A percentile compares a stretch with the other conserved stretches of the same genome.
Evolutionary conservation across 768 basidiomycete genomes (phyloP).

Genomic region (Saitozyma sp.): DNA sequence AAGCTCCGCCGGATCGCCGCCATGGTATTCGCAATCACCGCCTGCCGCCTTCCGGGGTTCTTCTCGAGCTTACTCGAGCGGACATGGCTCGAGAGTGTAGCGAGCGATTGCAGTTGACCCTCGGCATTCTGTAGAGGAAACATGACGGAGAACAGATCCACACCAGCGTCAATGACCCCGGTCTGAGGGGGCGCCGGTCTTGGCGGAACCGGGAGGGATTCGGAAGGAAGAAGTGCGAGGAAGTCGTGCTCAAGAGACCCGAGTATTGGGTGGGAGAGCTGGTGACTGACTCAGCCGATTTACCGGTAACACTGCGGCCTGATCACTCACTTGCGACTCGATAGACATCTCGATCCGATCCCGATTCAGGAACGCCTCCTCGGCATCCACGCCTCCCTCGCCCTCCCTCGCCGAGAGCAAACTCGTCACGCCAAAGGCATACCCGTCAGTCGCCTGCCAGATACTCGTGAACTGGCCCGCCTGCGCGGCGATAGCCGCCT

Average conservation of each 20-base stretch:
- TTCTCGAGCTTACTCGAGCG: slow-evolving; percentile 78
- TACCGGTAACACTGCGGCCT: neutral
- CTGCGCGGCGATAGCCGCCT: slow-evolving; percentile 75
- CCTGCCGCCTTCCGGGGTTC: slow-evolving; percentile 81
- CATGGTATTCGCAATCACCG: slow-evolving; percentile 75
- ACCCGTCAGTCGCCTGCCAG: slow-evolving; percentile 85
- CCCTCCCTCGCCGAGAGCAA: slow-evolving; percentile 49
- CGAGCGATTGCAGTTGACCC: slow-evolving; percentile 50
- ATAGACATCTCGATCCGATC: slow-evolving; percentile 80
- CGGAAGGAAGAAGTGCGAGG: slow-evolving; percentile 63
- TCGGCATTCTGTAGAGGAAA: slow-evolving; percentile 73
- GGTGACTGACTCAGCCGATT: neutral
- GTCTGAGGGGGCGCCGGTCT: slow-evolving; percentile 76
- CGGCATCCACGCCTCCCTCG: slow-evolving; percentile 33
- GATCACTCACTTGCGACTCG: slow-evolving; percentile 64
- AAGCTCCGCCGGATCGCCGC: slow-evolving; percentile 73
- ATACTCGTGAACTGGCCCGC: slow-evolving; percentile 79
- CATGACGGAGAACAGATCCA: slow-evolving; percentile 79
- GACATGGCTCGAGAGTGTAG: slow-evolving; percentile 53
- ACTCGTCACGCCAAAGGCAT: slow-evolving; percentile 85
- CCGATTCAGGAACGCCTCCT: slow-evolving; percentile 64
- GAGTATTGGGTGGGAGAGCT: slow-evolving; percentile 76
- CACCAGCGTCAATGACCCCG: slow-evolving; percentile 80
- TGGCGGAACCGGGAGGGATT: slow-evolving; percentile 42
- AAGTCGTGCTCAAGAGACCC: slow-evolving; percentile 83